phyloP scores from a whole-genome alignment of 2,329 filamentous ascomycete genomes.

The Cladosporium sp. region DNA sequence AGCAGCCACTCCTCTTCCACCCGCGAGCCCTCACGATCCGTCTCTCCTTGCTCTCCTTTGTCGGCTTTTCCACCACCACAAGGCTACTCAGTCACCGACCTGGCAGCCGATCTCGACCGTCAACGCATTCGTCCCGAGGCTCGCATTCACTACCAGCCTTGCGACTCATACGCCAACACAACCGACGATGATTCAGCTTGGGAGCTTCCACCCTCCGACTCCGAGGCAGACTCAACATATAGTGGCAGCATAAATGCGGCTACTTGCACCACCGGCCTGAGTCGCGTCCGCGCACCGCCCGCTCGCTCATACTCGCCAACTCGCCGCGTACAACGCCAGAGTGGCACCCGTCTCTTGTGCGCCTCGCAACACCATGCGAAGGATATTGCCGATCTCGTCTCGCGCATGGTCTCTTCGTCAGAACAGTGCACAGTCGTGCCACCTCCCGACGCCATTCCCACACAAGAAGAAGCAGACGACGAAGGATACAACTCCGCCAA shows the following conservation, averaged over 20 bases:
- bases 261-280: constrained; percentile 1
- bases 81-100: constrained; percentile 29
- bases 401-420: constrained; percentile 37
- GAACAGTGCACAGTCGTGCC: constrained; percentile 37
- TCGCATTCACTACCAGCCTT: constrained; percentile 31
- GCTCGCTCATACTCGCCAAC: constrained; percentile 31
- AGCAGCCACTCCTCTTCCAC: constrained; percentile 19
- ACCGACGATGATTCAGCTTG: constrained; percentile 30
- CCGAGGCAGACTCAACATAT: constrained; percentile 11
- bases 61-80: constrained; percentile 18
- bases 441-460: constrained; percentile 11
- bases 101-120: constrained; percentile 26
- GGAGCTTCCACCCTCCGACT: constrained; percentile 19
- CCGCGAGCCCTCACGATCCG: constrained; percentile 25
- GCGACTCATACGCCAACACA: constrained; percentile 29
- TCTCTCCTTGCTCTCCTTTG: constrained; percentile 29
- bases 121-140: constrained; percentile 24
- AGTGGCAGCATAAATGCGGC: constrained; percentile 8
- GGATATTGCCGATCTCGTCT: constrained; percentile 40
- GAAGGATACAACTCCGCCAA: constrained; percentile 7
- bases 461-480: constrained; percentile 4
- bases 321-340: constrained; percentile 38
- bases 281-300: constrained; percentile 15
- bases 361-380: constrained; percentile 32
- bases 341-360: constrained; percentile 39